Evolutionary conservation across 176 grass and related monocot genomes (phyloP).

Genomic region (Areca catechu): DNA sequence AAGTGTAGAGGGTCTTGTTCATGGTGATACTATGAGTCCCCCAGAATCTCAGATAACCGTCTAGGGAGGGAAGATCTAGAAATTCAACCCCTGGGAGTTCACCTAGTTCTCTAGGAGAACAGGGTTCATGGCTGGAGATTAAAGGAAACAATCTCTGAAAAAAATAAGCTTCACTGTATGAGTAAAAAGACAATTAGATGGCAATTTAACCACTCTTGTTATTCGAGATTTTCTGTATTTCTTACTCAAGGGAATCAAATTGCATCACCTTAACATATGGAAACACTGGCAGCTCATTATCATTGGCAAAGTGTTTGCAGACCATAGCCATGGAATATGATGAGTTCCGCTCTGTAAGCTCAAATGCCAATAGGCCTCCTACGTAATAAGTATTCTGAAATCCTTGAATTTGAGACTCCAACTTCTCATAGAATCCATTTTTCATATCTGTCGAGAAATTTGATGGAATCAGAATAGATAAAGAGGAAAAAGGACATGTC

Average conservation of each 20-base stretch:
- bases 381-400: slow-evolving; percentile 78
- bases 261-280: slow-evolving; percentile 60
- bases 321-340: slow-evolving; percentile 46
- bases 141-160: slow-evolving; percentile 64
- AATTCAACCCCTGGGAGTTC: slow-evolving; percentile 54
- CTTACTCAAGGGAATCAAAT: neutral
- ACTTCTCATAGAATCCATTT: slow-evolving; percentile 47
- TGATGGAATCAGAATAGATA: slow-evolving; percentile 14
- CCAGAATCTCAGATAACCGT: slow-evolving; percentile 63
- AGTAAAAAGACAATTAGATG: neutral
- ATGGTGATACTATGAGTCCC: slow-evolving; percentile 39
- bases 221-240: no score
- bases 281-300: slow-evolving; percentile 26
- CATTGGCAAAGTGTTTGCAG: slow-evolving; percentile 48
- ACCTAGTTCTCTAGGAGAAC: slow-evolving; percentile 46
- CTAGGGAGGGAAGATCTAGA: slow-evolving; percentile 42
- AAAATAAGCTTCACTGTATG: slow-evolving; percentile 22
- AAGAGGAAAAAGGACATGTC: neutral
- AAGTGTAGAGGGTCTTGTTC: slow-evolving; percentile 42
- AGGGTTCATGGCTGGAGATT: slow-evolving; percentile 21
- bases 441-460: slow-evolving; percentile 53
- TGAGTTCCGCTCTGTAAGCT: slow-evolving; percentile 63
- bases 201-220: neutral
- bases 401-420: slow-evolving; percentile 61
- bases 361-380: slow-evolving; percentile 64